Evolutionary conservation across 441 rosid genomes (phyloP).

Genomic region (Gossypium schwendimanii): DNA sequence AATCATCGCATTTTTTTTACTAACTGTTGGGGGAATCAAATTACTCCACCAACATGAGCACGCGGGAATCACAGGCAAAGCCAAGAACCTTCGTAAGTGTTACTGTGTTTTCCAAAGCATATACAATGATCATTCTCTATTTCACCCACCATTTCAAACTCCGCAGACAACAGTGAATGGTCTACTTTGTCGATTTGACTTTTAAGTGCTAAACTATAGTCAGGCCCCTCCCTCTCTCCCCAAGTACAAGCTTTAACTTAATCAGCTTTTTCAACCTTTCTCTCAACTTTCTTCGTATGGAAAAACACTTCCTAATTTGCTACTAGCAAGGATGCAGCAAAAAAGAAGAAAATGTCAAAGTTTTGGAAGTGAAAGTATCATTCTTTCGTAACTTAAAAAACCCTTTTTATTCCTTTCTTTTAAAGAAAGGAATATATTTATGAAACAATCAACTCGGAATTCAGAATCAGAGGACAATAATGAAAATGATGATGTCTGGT

Average conservation of each 20-base stretch:
- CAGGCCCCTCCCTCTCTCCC: background rate
- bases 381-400: background rate
- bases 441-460: conserved; percentile 7
- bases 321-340: background rate
- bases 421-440: background rate
- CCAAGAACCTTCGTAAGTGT: background rate
- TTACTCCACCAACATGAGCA: background rate
- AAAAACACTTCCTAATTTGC: background rate
- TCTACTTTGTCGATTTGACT: background rate
- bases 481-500: conserved; percentile 9
- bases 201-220: no score
- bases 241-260: conserved; percentile 1
- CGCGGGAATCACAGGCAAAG: background rate
- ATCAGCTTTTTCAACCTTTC: background rate
- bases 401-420: background rate
- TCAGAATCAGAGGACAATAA: conserved; percentile 10
- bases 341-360: background rate
- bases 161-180: background rate
- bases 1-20: background rate
- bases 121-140: background rate
- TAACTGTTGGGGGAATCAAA: background rate
- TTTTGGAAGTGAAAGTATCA: background rate
- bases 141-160: background rate
- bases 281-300: background rate
- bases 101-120: background rate